Base-by-base conservation (phyloP, 2,329 filamentous ascomycete genomes). In the Metarhizium sp. region DNA sequence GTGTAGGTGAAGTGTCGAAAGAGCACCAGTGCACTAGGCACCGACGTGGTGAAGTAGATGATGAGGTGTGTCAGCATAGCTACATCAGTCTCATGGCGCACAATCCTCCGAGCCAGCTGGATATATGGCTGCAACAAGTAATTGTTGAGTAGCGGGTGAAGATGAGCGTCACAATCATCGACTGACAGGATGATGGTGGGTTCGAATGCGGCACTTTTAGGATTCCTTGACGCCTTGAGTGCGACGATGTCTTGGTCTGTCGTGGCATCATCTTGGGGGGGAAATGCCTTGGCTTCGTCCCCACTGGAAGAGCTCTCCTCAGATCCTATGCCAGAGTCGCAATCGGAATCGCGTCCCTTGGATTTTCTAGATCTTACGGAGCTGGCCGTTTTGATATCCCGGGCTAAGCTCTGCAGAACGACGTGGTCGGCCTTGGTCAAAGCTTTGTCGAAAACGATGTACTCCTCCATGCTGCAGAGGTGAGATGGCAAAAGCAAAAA, bases 41-140 rank as follows among this genome's bases (percentile, higher is more conserved):
- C 69, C 1, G 84, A 84, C 1, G 87, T 89, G 54, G 73, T 74
- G 57, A 86, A 78, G 72, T 92, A 92, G 30, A 90, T 71, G 40
- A 91, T 66, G 25, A 92, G 76, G 67, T 92, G 88, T 0, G 86
- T 90, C 55, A 92, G 69, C 77, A 92, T 89, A 50, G 91, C 80
- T 18, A 92, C 86, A 66, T 92, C 88, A 1, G 86, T 87, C 55
- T 82, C 77, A 56, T 81, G 73, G 14, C 87, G 84, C 10, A 87
- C 84, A 25, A 85, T 68, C 2, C 66, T 69, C 46, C 74, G 74
- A 1, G 81, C 86, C 63, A 77, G 70, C 14, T 70, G 67, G 50
- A 84, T 71, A 66, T 88, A 90, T 0, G 84, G 81, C 45, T 76
- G 72, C 18, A 89, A 70, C 2, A 86, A 30, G 58, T 77, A 75